phyloP scores from a whole-genome alignment of 2,329 filamentous ascomycete species.

The Penicillium verrucosum region DNA sequence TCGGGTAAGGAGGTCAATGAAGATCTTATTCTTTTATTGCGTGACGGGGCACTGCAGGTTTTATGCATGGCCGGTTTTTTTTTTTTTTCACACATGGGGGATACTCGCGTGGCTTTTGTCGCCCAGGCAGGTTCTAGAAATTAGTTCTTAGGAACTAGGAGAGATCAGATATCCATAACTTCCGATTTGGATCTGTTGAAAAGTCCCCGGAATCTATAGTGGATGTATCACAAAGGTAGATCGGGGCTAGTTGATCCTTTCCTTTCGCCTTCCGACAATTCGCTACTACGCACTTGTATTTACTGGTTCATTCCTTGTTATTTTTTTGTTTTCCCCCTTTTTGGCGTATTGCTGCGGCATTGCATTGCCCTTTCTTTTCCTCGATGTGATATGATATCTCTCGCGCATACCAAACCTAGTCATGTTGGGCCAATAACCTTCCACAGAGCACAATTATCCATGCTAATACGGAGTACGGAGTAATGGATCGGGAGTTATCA shows the following conservation, averaged over 20 bases:
- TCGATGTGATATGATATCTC: background rate
- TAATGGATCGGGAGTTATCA: background rate
- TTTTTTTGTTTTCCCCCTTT: background rate
- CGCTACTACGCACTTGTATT: background rate
- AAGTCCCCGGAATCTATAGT: background rate
- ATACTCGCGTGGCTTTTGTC: conserved; percentile 17
- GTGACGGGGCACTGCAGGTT: conserved; percentile 7
- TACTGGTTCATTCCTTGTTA: background rate
- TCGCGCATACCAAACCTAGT: background rate
- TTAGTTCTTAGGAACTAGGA: background rate
- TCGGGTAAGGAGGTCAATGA: background rate
- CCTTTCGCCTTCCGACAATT: background rate
- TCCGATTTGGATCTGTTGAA: background rate
- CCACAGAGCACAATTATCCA: background rate
- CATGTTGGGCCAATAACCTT: background rate
- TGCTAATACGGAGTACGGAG: background rate
- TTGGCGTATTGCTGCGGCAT: background rate
- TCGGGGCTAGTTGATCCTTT: background rate
- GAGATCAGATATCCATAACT: background rate
- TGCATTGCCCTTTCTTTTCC: background rate
- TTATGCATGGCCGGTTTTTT: conserved; percentile 13
- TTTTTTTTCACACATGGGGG: conserved; percentile 3
- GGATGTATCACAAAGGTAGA: conserved; percentile 2
- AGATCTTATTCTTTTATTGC: background rate
- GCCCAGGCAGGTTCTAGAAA: background rate